Evolutionary conservation across 78 protist genomes (phyloP), one percentile per base, ranked within the genome.

Genomic region (Dictyostelium citrinum): DNA sequence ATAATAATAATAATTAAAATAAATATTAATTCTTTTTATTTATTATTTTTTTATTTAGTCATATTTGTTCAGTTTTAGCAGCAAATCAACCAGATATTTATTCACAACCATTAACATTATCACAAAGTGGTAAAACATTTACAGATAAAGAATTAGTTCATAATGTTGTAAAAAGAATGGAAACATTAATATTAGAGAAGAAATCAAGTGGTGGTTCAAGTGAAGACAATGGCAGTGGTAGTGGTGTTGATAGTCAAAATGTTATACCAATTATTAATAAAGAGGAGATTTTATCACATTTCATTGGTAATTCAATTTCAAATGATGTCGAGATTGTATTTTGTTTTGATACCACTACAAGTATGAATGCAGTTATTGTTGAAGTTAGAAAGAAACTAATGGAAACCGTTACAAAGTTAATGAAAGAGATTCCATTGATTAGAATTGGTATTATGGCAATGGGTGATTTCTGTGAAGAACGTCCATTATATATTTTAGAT

Each of bases 251-350:
- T 8, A 80, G 35, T 55, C 72, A 86, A 61, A 74, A 86, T 29
- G 17, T 75, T 29, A 7, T 60, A 9, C 84, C 83, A 55, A 64
- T 31, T 14, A 41, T 86, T 14, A 22, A 75, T 7, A 86, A 86
- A 2, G 84, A 77, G 4, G 92, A 86, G 4, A 35, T 86, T 27
- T 16, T 77, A 17, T 10, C 74, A 46, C 92, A 86, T 64, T 86
- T 86, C 33, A 39, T 77, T 20, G 92, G 43, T 3, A 60, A 75
- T 45, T 31, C 81, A 31, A 60, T 91, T 16, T 84, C 92, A 10
- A 85, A 84, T 49, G 90, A 90, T 76, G 86, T 90, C 3, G 95
- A 90, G 17, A 55, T 93, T 51, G 90, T 78, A 24, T 93, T 93
- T 49, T 79, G 83, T 39, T 93, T 93, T 33, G 96, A 91, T 75